These are phyloP conservation scores for Loxodes magnus DNA, from an alignment of 73 alveolate species.

Conservation along the genomic window DNA sequence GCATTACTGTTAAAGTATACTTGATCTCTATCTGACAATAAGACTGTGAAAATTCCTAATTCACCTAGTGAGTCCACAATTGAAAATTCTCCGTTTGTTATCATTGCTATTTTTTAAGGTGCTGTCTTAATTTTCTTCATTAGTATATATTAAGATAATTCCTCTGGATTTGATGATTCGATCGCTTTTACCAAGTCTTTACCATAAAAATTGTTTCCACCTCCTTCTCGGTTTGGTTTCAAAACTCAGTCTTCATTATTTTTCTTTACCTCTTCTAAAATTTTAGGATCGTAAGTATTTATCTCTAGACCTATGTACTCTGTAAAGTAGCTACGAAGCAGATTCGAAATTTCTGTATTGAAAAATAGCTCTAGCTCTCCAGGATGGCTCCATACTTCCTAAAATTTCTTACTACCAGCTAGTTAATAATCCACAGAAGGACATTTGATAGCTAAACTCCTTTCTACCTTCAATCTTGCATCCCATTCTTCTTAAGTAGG, in stretches of 20 bases:
- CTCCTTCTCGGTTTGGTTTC: constrained; percentile 88
- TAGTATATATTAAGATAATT: constrained; percentile 5
- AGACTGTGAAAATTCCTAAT: neutral
- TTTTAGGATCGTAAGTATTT: constrained; percentile 24
- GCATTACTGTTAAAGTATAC: constrained; percentile 25
- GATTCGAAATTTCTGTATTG: neutral
- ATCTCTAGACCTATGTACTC: neutral
- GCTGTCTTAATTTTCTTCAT: constrained; percentile 4
- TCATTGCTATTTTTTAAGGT: neutral
- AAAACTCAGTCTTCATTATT: constrained; percentile 55
- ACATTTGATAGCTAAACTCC: constrained; percentile 66
- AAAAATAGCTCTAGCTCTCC: neutral
- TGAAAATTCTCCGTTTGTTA: constrained; percentile 2
- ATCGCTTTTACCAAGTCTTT: constrained; percentile 42
- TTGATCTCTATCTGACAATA: constrained; percentile 17
- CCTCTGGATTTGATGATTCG: constrained; percentile 22
- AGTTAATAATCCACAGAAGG: constrained; percentile 69
- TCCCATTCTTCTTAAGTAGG: constrained; percentile 64
- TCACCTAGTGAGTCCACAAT: neutral
- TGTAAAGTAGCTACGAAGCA: neutral
- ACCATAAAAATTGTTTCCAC: constrained; percentile 69
- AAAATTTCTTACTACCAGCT: constrained; percentile 67
- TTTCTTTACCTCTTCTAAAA: constrained; percentile 30
- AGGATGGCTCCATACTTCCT: constrained; percentile 52
- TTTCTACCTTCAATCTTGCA: constrained; percentile 73